Evolutionary conservation across 805 yeast species (phyloP), one percentile per base, ranked within the genome.

Genomic region (Helenozyma rhizophorensis): DNA sequence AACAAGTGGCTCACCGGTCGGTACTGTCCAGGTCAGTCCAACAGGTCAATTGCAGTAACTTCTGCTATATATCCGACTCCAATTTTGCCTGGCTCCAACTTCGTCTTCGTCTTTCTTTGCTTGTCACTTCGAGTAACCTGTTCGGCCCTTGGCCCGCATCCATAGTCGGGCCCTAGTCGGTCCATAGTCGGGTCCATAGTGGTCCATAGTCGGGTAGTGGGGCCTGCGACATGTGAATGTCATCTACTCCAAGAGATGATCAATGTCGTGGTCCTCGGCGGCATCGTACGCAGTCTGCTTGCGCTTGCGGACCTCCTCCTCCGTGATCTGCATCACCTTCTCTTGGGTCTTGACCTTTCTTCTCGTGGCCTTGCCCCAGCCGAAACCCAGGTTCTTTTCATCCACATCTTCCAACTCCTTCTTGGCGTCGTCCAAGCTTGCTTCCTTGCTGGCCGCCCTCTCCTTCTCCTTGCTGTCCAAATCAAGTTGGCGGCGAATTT

Each of bases 341-440:
- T 78, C 73, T 46, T 78, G 78, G 38, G 65, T 63, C 33, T 75
- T 72, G 25, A 75, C 76, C 37, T 66, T 68, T 43, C 66, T 65
- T 63, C 89, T 73, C 5, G 89, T 82, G 50, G 71, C 70, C 54
- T 83, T 83, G 34, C 93, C 93, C 87, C 88, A 83, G 18, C 93
- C 90, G 65, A 83, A 83, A 4, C 68, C 43, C 19, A 6, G 19
- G 19, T 17, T 17, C 19, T 17, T 5, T 8, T 17, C 8, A 6
- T 17, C 19, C 19, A 17, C 19, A 5, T 5, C 19, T 6, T 5
- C 5, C 19, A 17, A 17, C 19, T 17, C 19, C 23, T 61, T 52
- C 22, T 77, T 77, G 44, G 64, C 69, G 9, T 43, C 30, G 27
- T 55, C 50, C 43, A 65, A 53, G 30, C 43, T 35, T 25, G 62